A percentile compares a stretch with the other conserved stretches of the same genome.
Evolutionary conservation across 305 asterid genomes (phyloP).

Genomic region (Fraxinus velutina): DNA sequence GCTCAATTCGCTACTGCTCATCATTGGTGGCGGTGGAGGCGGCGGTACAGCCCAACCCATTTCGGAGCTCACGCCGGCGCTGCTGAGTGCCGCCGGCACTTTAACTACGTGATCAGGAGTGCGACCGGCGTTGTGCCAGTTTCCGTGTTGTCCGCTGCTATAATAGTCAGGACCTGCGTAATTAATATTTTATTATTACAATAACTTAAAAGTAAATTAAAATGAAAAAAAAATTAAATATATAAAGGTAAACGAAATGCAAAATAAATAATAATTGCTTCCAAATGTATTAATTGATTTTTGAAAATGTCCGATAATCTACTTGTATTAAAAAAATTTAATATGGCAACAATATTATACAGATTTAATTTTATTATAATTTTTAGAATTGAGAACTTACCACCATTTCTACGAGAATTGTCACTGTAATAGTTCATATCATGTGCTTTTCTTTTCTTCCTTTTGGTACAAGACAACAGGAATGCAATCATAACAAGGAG

Average conservation of each 20-base stretch:
- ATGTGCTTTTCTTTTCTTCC: conserved; percentile 33
- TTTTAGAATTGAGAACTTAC: conserved; percentile 17
- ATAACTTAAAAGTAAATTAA: too few species aligned
- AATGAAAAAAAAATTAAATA: too few species aligned
- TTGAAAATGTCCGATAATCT: too few species aligned
- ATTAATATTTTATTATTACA: background rate
- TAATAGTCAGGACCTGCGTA: conserved; percentile 33
- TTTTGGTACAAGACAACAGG: conserved; percentile 34
- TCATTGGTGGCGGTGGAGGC: conserved; percentile 44
- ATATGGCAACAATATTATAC: background rate
- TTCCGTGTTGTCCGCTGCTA: conserved; percentile 16
- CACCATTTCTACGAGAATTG: conserved; percentile 22
- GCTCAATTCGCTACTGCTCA: conserved; percentile 30
- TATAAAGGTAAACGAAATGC: background rate
- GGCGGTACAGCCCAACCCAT: conserved; percentile 46
- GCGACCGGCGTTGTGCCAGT: conserved; percentile 35
- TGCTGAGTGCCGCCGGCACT: conserved; percentile 33
- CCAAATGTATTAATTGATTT: too few species aligned
- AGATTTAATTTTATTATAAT: too few species aligned
- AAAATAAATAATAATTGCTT: too few species aligned
- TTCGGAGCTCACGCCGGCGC: conserved; percentile 47
- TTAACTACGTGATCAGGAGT: conserved; percentile 23
- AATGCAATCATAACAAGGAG: conserved; percentile 35
- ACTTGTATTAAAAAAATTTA: background rate
- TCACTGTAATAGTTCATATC: conserved; percentile 39